Conservation (phyloP, 768 basidiomycete genomes). For the Boletus bicolor region DNA sequence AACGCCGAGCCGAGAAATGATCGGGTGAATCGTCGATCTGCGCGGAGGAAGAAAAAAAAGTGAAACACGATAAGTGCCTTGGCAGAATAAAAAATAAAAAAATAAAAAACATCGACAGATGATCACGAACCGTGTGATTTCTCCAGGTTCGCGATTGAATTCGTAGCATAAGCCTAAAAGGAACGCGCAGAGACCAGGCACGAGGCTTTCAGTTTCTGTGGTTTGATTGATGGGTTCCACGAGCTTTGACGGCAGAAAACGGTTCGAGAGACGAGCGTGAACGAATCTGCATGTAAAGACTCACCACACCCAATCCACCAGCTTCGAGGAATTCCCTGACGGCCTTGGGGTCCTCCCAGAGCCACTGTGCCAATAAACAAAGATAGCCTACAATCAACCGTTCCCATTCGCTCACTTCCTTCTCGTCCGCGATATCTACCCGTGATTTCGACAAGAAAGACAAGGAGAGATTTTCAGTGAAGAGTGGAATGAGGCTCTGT, state of each 20-base stretch:
- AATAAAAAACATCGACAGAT: background rate
- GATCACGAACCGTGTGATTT: slow-evolving; percentile 77
- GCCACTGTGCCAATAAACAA: slow-evolving; percentile 82
- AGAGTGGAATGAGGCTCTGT: slow-evolving; percentile 75
- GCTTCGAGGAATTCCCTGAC: slow-evolving; percentile 89
- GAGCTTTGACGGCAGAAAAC: slow-evolving; percentile 46
- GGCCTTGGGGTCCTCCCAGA: slow-evolving; percentile 91
- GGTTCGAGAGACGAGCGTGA: background rate
- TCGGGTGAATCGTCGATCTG: slow-evolving; percentile 84
- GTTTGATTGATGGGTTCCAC: slow-evolving; percentile 94
- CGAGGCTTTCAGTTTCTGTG: slow-evolving; percentile 76
- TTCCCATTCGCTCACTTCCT: slow-evolving; percentile 86
- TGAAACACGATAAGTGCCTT: background rate
- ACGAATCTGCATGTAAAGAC: slow-evolving; percentile 30
- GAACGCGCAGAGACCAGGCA: slow-evolving; percentile 90
- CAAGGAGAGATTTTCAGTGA: slow-evolving; percentile 88
- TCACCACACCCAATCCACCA: slow-evolving; percentile 85
- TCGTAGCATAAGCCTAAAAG: slow-evolving; percentile 93
- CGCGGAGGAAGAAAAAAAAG: background rate
- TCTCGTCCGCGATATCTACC: slow-evolving; percentile 45
- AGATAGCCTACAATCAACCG: slow-evolving; percentile 84
- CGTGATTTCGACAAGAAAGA: slow-evolving; percentile 76
- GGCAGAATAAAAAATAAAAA: background rate
- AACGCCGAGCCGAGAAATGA: slow-evolving; percentile 84
- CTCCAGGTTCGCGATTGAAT: slow-evolving; percentile 92